Conservation (phyloP, 495 filamentous ascomycete genomes). For the Aspergillus sclerotiicarbonarius region DNA sequence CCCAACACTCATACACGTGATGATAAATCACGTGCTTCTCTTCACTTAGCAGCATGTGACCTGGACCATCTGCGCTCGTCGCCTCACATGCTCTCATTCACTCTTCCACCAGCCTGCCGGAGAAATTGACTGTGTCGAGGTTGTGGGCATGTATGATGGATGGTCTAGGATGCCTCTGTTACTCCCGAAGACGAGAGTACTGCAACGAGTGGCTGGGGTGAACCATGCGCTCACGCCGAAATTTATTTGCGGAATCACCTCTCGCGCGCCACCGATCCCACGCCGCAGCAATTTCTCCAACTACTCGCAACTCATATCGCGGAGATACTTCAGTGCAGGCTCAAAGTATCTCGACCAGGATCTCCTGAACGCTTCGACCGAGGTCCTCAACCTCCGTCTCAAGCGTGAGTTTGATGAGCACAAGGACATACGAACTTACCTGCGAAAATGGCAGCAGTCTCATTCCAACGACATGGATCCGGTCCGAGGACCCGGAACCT, state of each 20-base stretch:
- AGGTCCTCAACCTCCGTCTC: constrained; percentile 29
- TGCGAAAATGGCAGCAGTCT: constrained; percentile 52
- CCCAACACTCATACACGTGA: no score
- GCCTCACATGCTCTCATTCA: not conserved
- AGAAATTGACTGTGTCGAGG: not conserved
- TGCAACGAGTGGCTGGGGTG: constrained; percentile 18
- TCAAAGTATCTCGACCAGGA: constrained; percentile 13
- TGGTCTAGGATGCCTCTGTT: constrained; percentile 27
- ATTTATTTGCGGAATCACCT: constrained; percentile 1
- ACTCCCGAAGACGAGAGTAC: constrained; percentile 23
- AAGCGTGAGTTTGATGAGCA: constrained; percentile 36
- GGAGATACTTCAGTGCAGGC: constrained; percentile 9
- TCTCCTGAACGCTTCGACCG: constrained; percentile 4
- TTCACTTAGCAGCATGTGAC: no score
- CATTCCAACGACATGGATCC: constrained; percentile 37
- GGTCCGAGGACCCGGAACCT: constrained; percentile 25
- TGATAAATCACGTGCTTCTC: no score
- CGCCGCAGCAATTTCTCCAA: not conserved
- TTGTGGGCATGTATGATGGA: constrained; percentile 13
- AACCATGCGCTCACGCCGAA: constrained; percentile 8
- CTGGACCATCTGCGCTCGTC: no score
- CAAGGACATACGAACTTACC: constrained; percentile 47
- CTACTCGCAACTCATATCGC: not conserved
- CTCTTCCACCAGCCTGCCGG: no score
- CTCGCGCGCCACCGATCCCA: constrained; percentile 7